These are phyloP conservation scores for Exophiala viscosa DNA, from an alignment of 2,329 filamentous ascomycete species.

Conservation along the genomic window DNA sequence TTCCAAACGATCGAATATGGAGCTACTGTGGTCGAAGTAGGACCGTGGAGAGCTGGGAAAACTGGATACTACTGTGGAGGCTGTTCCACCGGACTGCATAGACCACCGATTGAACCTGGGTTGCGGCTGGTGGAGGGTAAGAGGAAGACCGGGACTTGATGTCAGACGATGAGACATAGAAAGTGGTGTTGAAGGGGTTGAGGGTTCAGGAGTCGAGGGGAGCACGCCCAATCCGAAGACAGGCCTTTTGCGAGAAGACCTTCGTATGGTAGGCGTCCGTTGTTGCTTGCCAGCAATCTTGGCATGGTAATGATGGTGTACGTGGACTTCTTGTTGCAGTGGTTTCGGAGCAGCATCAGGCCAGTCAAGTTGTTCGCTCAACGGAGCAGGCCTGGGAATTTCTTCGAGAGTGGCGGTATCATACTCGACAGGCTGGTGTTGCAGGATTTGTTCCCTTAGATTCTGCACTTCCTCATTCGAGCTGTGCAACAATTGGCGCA, in stretches of 20 bases:
- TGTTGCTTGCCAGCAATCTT: conserved; percentile 48
- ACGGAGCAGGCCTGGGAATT: conserved; percentile 30
- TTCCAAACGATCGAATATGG: conserved; percentile 73
- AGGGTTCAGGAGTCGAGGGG: conserved; percentile 23
- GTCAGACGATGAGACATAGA: conserved; percentile 29
- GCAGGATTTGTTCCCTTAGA: conserved; percentile 73
- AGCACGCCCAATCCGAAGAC: conserved; percentile 15
- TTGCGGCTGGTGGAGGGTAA: conserved; percentile 44
- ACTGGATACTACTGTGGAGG: conserved; percentile 65
- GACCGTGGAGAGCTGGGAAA: conserved; percentile 78
- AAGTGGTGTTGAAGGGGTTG: conserved; percentile 35
- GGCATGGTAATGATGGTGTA: conserved; percentile 91
- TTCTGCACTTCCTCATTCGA: conserved; percentile 93
- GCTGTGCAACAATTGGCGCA: conserved; percentile 82
- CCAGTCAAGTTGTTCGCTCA: conserved; percentile 68
- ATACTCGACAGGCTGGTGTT: conserved; percentile 65
- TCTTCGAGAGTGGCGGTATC: conserved; percentile 8
- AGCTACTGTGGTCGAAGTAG: conserved; percentile 60
- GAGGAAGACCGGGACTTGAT: conserved; percentile 36
- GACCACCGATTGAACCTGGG: conserved; percentile 64
- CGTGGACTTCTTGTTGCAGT: conserved; percentile 73
- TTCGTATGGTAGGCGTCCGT: conserved; percentile 52
- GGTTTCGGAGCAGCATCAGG: conserved; percentile 40
- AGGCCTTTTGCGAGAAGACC: conserved; percentile 32
- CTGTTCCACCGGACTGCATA: conserved; percentile 56